Percentiles rank a stretch among this genome's conserved stretches.
Conservation (phyloP, 2,329 filamentous ascomycete species). For the Fusarium dimerum region DNA sequence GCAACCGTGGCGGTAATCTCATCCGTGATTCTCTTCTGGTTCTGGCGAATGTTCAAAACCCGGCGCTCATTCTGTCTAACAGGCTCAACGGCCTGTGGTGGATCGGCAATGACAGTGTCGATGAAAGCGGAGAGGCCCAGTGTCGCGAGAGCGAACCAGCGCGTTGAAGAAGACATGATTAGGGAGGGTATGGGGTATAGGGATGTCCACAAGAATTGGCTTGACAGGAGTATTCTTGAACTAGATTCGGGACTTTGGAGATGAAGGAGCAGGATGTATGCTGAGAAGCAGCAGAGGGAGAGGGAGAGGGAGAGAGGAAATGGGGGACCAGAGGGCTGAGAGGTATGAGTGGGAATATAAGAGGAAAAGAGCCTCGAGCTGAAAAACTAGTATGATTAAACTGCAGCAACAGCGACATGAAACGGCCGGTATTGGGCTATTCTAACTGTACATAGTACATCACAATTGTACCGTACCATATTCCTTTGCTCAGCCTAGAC, state of each 20-base stretch:
- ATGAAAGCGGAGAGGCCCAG: conserved; percentile 8
- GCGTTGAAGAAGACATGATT: conserved; percentile 12
- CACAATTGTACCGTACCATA: too few species aligned
- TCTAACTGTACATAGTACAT: too few species aligned
- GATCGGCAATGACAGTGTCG: conserved; percentile 6
- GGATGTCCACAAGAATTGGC: too few species aligned
- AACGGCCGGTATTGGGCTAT: too few species aligned
- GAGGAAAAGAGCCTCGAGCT: too few species aligned
- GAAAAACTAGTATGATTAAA: too few species aligned
- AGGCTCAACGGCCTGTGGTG: conserved; percentile 14
- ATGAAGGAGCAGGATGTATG: too few species aligned
- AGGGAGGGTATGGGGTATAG: too few species aligned
- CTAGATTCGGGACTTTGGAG: neutral
- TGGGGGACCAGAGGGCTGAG: neutral
- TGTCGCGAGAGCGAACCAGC: conserved; percentile 11
- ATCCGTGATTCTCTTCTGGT: conserved; percentile 4
- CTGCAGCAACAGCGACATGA: too few species aligned
- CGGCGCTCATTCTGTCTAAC: conserved; percentile 2
- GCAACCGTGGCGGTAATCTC: conserved; percentile 6
- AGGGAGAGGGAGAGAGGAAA: neutral
- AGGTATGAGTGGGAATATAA: too few species aligned
- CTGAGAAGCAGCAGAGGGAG: neutral
- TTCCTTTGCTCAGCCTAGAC: too few species aligned
- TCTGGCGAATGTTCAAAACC: conserved; percentile 4
- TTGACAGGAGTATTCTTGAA: too few species aligned